A percentile compares a stretch with the other conserved stretches of the same genome.
phyloP scores from a whole-genome alignment of 2,329 filamentous ascomycete species.

The Pseudocercospora fijiensis region DNA sequence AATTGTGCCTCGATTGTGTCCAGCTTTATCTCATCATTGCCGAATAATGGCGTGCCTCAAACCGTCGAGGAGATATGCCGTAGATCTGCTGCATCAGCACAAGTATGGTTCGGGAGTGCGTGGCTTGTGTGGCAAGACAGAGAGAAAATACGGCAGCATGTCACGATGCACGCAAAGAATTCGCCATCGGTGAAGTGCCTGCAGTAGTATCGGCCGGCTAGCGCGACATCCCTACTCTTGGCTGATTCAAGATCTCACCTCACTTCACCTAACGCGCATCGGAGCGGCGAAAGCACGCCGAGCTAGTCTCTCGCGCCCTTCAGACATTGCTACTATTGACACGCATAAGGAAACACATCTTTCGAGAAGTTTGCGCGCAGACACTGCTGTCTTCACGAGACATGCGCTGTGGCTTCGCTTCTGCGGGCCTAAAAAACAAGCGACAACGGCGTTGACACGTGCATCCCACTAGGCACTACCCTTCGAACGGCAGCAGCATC shows the following conservation, averaged over 20 bases:
- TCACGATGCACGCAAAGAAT: background rate
- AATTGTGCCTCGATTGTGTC: too few species aligned
- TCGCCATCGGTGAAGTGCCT: conserved; percentile 1
- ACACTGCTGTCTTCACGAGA: background rate
- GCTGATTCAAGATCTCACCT: conserved; percentile 2
- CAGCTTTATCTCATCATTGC: too few species aligned
- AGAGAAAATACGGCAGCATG: background rate
- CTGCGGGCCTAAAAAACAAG: background rate
- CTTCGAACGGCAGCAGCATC: background rate
- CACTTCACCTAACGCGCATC: background rate
- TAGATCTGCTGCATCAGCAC: background rate
- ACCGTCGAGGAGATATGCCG: background rate
- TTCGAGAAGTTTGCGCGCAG: background rate
- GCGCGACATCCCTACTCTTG: background rate
- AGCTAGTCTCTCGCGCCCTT: background rate
- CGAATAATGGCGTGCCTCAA: too few species aligned
- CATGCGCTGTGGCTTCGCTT: background rate
- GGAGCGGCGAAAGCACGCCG: background rate
- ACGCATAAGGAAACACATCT: background rate
- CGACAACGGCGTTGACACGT: conserved; percentile 4
- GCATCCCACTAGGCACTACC: background rate
- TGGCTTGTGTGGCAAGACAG: too few species aligned
- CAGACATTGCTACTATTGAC: background rate
- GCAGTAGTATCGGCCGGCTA: background rate
- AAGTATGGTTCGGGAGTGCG: background rate